Evolutionary conservation across 2,329 filamentous ascomycete genomes (phyloP).

Genomic region (Pseudogymnoascus sp.): DNA sequence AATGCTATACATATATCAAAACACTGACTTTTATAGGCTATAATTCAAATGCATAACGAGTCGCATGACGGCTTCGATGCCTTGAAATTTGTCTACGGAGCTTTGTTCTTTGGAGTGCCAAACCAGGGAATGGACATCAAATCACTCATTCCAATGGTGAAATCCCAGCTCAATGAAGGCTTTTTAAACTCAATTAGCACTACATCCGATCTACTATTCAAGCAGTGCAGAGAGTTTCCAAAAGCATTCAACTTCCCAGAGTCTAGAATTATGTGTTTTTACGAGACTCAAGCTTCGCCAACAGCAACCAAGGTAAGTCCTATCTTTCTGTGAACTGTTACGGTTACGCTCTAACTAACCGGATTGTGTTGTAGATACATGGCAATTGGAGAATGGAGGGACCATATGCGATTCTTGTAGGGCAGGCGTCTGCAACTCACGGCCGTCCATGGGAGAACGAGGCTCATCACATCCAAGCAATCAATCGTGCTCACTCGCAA

Average conservation of each 20-base stretch:
- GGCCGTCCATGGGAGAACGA: not conserved
- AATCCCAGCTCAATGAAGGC: conserved; percentile 7
- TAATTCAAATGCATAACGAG: conserved; percentile 8
- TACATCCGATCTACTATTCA: not conserved
- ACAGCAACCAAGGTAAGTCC: conserved; percentile 14
- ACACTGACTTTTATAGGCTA: not conserved
- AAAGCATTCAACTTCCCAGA: conserved; percentile 2
- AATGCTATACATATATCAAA: not conserved
- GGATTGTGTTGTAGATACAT: not conserved
- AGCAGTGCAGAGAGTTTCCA: not conserved
- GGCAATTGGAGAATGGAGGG: not conserved
- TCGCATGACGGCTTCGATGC: not conserved
- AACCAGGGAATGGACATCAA: conserved; percentile 18
- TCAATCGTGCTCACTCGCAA: conserved; percentile 2
- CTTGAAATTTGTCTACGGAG: conserved; percentile 12
- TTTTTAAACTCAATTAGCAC: conserved; percentile 3
- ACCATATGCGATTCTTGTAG: not conserved
- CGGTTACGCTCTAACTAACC: not conserved
- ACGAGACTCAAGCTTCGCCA: conserved; percentile 21
- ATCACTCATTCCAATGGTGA: conserved; percentile 18
- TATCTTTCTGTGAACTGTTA: not conserved
- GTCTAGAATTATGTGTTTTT: conserved; percentile 21
- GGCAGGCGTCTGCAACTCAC: conserved; percentile 1
- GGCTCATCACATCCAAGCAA: not conserved
- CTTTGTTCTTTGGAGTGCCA: conserved; percentile 19